Percentiles rank a stretch among this genome's conserved stretches.
phyloP scores from a whole-genome alignment of 768 basidiomycete genomes.

The Sutorius australiensis region DNA sequence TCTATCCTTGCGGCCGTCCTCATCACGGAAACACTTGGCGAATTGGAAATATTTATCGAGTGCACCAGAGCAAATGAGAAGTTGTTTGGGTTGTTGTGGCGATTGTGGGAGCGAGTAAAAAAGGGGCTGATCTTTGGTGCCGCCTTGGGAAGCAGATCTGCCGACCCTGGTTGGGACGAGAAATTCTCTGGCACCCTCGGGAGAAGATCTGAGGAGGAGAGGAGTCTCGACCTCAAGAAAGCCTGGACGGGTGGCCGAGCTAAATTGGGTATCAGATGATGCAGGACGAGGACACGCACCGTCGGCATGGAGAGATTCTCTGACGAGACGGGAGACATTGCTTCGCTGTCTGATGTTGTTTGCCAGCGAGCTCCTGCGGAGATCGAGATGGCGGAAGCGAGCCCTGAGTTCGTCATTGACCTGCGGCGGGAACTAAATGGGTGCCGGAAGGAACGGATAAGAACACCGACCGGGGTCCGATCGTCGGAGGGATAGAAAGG shows the following conservation, averaged over 20 bases:
- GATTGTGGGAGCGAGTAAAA: slow-evolving; percentile 95
- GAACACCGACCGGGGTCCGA: slow-evolving; percentile 61
- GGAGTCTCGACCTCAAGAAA: slow-evolving; percentile 96
- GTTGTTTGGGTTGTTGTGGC: slow-evolving; percentile 93
- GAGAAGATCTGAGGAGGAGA: slow-evolving; percentile 83
- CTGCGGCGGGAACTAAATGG: slow-evolving; percentile 35
- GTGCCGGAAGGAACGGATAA: background rate
- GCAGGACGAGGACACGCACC: slow-evolving; percentile 42
- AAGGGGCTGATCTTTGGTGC: slow-evolving; percentile 31
- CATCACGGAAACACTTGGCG: slow-evolving; percentile 93
- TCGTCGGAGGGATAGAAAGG: slow-evolving; percentile 86
- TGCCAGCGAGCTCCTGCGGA: slow-evolving; percentile 70
- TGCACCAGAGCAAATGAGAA: slow-evolving; percentile 84
- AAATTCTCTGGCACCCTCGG: slow-evolving; percentile 93
- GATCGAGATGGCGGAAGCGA: slow-evolving; percentile 84
- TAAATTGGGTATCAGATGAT: slow-evolving; percentile 6
- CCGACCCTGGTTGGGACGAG: slow-evolving; percentile 74
- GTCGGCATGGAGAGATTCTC: slow-evolving; percentile 67
- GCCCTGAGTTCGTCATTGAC: slow-evolving; percentile 84
- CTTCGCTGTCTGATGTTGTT: slow-evolving; percentile 80
- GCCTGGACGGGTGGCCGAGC: slow-evolving; percentile 40
- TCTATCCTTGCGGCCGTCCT: slow-evolving; percentile 90
- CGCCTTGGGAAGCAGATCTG: slow-evolving; percentile 26
- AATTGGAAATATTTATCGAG: slow-evolving; percentile 92
- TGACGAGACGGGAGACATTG: slow-evolving; percentile 73